Conservation (phyloP, 352 stramenopile species). For the Phytopythium litorale region DNA sequence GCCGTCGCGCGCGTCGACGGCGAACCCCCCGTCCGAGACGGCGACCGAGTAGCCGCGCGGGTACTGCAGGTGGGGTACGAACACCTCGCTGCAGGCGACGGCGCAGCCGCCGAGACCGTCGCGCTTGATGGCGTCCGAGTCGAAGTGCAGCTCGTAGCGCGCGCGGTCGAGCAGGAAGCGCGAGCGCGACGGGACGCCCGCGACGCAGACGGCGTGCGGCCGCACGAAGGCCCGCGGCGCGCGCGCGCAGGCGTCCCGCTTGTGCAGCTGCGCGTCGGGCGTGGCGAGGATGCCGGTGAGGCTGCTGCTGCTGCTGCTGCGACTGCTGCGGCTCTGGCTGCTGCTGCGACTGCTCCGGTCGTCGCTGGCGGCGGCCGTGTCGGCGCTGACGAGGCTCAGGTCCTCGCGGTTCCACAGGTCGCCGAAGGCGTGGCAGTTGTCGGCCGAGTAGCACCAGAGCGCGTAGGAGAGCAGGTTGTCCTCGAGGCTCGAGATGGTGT, state of each 20-base stretch:
- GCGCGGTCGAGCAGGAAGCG: slow-evolving; percentile 15
- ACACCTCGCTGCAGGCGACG: slow-evolving; percentile 10
- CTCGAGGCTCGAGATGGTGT: slow-evolving; percentile 72
- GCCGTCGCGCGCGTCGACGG: slow-evolving; percentile 40
- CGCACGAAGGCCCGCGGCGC: slow-evolving; percentile 21
- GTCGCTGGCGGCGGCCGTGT: slow-evolving; percentile 14
- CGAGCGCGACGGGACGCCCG: slow-evolving; percentile 17
- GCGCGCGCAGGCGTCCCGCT: slow-evolving; percentile 13
- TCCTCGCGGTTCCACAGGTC: slow-evolving; percentile 76
- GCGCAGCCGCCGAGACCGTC: slow-evolving; percentile 14
- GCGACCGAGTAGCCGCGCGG: slow-evolving; percentile 20
- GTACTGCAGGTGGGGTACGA: slow-evolving; percentile 12
- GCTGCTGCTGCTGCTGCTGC: slow-evolving; percentile 4
- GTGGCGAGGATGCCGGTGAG: slow-evolving; percentile 17
- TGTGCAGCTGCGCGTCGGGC: slow-evolving; percentile 6
- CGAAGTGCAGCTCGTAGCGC: slow-evolving; percentile 17
- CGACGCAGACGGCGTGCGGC: slow-evolving; percentile 17
- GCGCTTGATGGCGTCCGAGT: slow-evolving; percentile 22
- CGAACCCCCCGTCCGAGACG: slow-evolving; percentile 58
- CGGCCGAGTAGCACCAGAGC: slow-evolving; percentile 73
- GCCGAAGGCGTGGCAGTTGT: slow-evolving; percentile 50
- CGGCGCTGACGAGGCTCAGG: slow-evolving; percentile 54
- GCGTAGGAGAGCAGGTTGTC: slow-evolving; percentile 73
- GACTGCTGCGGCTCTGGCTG: background rate
- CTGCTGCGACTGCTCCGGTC: background rate